A percentile compares a stretch with the other conserved stretches of the same genome.
Conservation (phyloP, 2,329 filamentous ascomycete species). For the Cladosporium halotolerans region DNA sequence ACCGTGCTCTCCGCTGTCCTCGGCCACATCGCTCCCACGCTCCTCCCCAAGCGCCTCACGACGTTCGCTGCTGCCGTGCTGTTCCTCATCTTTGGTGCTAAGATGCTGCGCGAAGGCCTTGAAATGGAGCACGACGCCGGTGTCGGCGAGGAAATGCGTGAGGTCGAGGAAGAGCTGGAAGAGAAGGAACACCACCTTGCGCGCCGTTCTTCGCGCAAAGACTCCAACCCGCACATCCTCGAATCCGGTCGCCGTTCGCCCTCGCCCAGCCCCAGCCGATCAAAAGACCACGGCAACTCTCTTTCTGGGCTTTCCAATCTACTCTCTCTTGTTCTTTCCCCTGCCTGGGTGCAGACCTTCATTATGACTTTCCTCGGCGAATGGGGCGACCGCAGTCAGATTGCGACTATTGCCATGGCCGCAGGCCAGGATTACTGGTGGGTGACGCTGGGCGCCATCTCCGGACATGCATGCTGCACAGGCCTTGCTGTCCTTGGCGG, state of each 20-base stretch:
- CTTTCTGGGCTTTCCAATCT: constrained; percentile 75
- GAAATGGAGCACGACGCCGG: constrained; percentile 86
- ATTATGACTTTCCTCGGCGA: constrained; percentile 98
- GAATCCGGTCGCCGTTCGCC: constrained; percentile 35
- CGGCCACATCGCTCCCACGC: constrained; percentile 81
- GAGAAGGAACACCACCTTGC: constrained; percentile 76
- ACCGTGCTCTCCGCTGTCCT: constrained; percentile 88
- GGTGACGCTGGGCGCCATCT: constrained; percentile 83
- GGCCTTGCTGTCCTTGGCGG: constrained; percentile 87
- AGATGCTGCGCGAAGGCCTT: constrained; percentile 78
- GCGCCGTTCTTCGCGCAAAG: constrained; percentile 66
- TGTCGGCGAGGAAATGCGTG: constrained; percentile 93
- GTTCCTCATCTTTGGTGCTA: constrained; percentile 84
- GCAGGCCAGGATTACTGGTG: constrained; percentile 98
- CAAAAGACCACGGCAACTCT: constrained; percentile 26
- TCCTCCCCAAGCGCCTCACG: constrained; percentile 86
- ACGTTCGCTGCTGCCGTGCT: constrained; percentile 77
- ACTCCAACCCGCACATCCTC: constrained; percentile 56
- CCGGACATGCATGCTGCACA: constrained; percentile 84
- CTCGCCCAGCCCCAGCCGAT: constrained; percentile 22
- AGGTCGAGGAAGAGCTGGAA: constrained; percentile 88
- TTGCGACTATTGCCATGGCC: constrained; percentile 97
- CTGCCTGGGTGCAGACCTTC: constrained; percentile 98
- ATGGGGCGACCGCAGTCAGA: constrained; percentile 96
- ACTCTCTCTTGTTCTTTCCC: constrained; percentile 78